Base-by-base conservation (phyloP, 1,284 basidiomycete genomes). In the Rhodotorula mucilaginosa region DNA sequence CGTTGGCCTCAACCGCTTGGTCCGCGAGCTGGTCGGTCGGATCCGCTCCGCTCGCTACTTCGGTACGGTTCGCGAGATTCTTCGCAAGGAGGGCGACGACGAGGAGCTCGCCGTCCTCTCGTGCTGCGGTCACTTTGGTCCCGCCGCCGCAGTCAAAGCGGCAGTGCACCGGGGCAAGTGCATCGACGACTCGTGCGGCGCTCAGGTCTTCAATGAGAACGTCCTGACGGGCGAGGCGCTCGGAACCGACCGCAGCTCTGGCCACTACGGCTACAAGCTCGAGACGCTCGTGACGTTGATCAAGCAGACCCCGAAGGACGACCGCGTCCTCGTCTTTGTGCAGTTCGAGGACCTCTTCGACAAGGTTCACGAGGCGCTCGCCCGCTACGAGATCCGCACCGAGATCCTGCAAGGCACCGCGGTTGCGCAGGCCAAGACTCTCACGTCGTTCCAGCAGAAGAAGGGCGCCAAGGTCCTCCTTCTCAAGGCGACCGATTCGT, bases 281-380 rank as follows among this genome's bases (percentile, higher is more conserved):
- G 91, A 94, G 79, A 88, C 87, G 77, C 88, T 95, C 65, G 88
- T 96, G 47, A 83, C 89, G 47, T 82, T 97, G 73, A 90, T 97
- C 82, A 85, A 87, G 65, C 81, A 83, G 52, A 86, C 95, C 34
- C 88, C 90, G 2, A 85, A 87, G 75, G 83, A 88, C 21, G 92
- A 97, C 76, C 88, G 92, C 4, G 86, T 95, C 19, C 86, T 97
- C 54, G 87, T 97, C 65, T 97, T 97, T 81, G 90, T 96, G 19
- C 94, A 97, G 79, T 97, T 96, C 85, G 89, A 88, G 15, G 95
- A 97, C 80, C 85, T 97, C 72, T 91, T 90, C 84, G 88, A 88
- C 79, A 97, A 96, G 81, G 91, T 97, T 52, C 88, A 88, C 10
- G 90, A 93, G 71, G 92, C 92, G 0, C 86, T 97, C 71, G 83